Base-by-base conservation (phyloP, 1,284 basidiomycete genomes). In the Ustilago loliicola region DNA sequence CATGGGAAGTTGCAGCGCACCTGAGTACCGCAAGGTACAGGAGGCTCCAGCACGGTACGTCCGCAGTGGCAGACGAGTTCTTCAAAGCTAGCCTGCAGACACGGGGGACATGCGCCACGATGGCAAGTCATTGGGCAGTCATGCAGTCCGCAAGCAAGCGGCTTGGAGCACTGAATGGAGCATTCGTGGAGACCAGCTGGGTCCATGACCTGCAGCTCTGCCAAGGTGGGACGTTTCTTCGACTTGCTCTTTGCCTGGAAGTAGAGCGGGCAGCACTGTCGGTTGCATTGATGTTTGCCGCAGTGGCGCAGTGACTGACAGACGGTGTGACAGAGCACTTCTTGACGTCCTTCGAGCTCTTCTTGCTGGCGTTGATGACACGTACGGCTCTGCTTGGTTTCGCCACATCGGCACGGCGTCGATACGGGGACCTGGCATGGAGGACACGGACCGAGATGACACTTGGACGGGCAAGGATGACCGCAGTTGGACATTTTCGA, bases 371-470 rank as follows among this genome's bases (percentile, higher is more conserved):
- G 65, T 53, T 79, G 80, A 64, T 66, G 55, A 50, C 72, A 85
- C 7, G 71, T 52, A 17, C 77, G 67, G 13, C 72, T 82, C 55
- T 80, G 75, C 65, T 82, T 83, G 29, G 76, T 77, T 52, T 83
- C 81, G 40, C 84, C 84, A 53, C 85, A 86, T 21, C 85, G 82
- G 54, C 85, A 86, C 9, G 84, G 84, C n/a, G 80, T 80, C 58
- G 77, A 66, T 17, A 83, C 77, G 4, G 68, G 66, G 19, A 75
- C 76, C 13, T 54, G 50, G 52, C 85, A 86, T 15, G 83, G 82
- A 23, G 85, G 82, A 55, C 85, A 86, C 2, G 65, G 50, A 5
- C 83, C 84, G 8, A 71, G 54, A 51, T 86, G 85, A 50, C 85
- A 86, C 7, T 51, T n/a, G 9, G 64, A 32, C 1, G 67, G 64